Percentiles rank a stretch among this genome's conserved stretches.
Evolutionary conservation across 106 monocot genomes (phyloP).

Genomic region (Dendrobium officinale): DNA sequence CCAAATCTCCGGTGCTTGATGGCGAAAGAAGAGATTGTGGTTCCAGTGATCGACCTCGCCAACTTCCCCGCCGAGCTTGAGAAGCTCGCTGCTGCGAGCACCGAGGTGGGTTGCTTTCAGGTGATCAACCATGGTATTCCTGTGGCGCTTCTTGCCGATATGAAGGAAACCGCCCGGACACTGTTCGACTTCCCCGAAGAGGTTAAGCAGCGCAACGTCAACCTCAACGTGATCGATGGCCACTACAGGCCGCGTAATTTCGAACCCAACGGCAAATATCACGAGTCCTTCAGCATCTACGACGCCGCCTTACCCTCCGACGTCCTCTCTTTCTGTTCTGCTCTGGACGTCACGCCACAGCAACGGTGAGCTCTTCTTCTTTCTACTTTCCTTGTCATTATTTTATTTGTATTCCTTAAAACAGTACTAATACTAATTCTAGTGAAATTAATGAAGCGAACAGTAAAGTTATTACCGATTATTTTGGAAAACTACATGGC

Average conservation of each 20-base stretch:
- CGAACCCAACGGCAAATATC: constrained; percentile 12
- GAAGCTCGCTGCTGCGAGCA: constrained; percentile 23
- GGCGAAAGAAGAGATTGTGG: constrained; percentile 1
- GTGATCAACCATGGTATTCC: constrained; percentile 39
- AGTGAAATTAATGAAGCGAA: background rate
- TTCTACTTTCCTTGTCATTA: too few relatives aligned
- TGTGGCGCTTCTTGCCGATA: constrained; percentile 24
- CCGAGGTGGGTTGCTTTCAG: constrained; percentile 36
- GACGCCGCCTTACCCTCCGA: constrained; percentile 27
- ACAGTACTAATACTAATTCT: too few relatives aligned
- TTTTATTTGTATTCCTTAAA: too few relatives aligned
- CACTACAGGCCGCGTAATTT: constrained; percentile 27
- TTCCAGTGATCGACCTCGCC: constrained; percentile 26
- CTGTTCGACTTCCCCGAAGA: constrained; percentile 43
- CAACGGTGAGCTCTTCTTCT: constrained; percentile 12
- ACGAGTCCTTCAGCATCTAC: constrained; percentile 43
- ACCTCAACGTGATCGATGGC: constrained; percentile 30
- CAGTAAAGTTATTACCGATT: constrained; percentile 35
- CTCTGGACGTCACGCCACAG: constrained; percentile 21
- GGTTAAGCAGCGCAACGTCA: constrained; percentile 24
- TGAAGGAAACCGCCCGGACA: constrained; percentile 37
- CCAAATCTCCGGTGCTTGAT: background rate
- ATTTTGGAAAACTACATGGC: constrained; percentile 26
- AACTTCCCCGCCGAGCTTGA: constrained; percentile 10
- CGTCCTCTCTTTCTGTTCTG: constrained; percentile 41